Base-by-base conservation (phyloP, 2,329 filamentous ascomycete species). In the Fusarium sp. region DNA sequence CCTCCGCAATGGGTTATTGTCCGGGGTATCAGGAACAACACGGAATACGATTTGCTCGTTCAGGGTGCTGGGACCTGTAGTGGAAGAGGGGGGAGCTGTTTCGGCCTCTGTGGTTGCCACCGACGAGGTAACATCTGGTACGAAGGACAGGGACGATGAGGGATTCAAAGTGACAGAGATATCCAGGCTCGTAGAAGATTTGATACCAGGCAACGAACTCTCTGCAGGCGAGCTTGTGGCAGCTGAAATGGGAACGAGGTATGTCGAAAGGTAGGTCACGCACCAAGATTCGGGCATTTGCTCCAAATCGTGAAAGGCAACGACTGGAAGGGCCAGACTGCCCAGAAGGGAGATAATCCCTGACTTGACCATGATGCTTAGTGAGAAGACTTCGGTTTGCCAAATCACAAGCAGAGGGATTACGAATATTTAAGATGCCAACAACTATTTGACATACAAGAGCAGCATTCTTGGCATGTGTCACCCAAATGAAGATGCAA, bases 371-470 rank as follows among this genome's bases (percentile, higher is more conserved):
- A 33, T 49, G 28, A 49, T 49, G 14, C 28, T 18, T 3, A 3
- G 5, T 28, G 14, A 18, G 13, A 18, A 13, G 13, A 2, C 15
- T 18, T n/a, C 3, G 11, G 28, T 31, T 45, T 31, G 1, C 14
- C 5, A 17, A 18, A 33, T 33, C 22, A 49, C 10, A n/a, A 18
- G 22, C 22, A 31, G 10, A 33, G 14, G 0, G 5, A 8, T n/a
- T 18, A 33, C 11, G 22, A 33, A 18, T n/a, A 33, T 49, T 18
- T n/a, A 49, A 33, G 47, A 33, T 10, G 5, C 15, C 15, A 6
- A n/a, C 6, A 8, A 6, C 20, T 3, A 22, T 22, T 35, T 0
- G 26, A 9, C 9, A 10, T 31, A 3, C 4, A 31, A 17, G 13
- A 22, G 26, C 26, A 31, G 20, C 45, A 48, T 48, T 48, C 20